Conservation (phyloP, 768 basidiomycete genomes). For the Mycena sanguinolenta region DNA sequence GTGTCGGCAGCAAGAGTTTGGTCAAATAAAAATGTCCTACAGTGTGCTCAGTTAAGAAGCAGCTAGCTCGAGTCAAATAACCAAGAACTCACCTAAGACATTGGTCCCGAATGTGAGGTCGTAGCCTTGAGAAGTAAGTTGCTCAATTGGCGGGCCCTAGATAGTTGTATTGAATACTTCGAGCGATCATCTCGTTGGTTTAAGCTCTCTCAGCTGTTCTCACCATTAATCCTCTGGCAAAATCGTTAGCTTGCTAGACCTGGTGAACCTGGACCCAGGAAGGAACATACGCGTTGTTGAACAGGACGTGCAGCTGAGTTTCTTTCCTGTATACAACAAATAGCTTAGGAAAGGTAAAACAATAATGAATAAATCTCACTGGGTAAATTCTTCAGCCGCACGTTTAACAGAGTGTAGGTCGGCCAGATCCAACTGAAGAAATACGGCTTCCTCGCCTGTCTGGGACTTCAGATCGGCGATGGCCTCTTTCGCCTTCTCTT, state of each 20-base stretch:
- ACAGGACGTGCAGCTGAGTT: not conserved
- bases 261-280: no score
- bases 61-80: no score
- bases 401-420: not conserved
- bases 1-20: not conserved
- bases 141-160: not conserved
- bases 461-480: no score
- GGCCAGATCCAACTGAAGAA: not conserved
- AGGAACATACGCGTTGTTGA: not conserved
- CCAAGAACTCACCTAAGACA: not conserved
- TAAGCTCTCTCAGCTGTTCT: no score
- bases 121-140: not conserved
- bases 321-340: not conserved
- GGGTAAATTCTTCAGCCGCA: not conserved
- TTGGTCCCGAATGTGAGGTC: not conserved
- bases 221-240: no score
- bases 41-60: not conserved
- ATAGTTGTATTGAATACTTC: no score
- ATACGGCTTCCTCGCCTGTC: no score
- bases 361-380: no score
- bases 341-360: no score
- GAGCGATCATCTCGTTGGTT: no score
- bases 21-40: not conserved
- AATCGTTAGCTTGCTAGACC: no score
- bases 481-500: no score